Evolutionary conservation across 441 rosid genomes (phyloP).

Genomic region (Populus hybrid): DNA sequence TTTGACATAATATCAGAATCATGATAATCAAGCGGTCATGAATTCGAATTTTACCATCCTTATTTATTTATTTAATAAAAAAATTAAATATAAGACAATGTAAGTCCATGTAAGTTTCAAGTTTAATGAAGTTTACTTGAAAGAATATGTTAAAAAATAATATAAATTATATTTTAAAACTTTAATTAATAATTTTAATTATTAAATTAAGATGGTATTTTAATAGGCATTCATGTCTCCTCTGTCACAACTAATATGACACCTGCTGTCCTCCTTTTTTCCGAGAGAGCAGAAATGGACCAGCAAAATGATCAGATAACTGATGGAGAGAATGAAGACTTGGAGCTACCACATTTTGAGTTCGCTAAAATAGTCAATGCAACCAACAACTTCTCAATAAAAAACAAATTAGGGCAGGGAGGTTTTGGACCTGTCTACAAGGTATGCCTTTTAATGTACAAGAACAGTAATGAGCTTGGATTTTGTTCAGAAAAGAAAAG

Average conservation of each 20-base stretch:
- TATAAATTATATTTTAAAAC: no score
- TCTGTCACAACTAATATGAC: background rate
- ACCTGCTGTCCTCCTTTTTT: background rate
- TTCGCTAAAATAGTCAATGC: background rate
- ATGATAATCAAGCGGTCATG: no score
- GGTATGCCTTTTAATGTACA: background rate
- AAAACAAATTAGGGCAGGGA: conserved; percentile 9
- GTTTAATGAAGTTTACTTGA: no score
- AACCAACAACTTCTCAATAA: conserved; percentile 8
- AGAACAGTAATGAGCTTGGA: background rate
- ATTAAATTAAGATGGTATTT: background rate
- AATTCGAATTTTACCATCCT: no score
- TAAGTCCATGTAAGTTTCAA: no score
- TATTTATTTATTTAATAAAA: no score
- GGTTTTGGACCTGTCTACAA: conserved; percentile 18
- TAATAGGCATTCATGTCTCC: background rate
- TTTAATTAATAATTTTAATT: no score
- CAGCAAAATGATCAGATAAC: background rate
- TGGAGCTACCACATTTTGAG: conserved; percentile 2
- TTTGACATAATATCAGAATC: no score
- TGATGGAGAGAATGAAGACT: conserved; percentile 2
- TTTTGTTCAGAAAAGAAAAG: background rate
- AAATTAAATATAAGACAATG: no score
- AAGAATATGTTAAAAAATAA: no score
- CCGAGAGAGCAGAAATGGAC: conserved; percentile 9